Conservation (phyloP, 257 asterid species). For the Primulina eburnea region DNA sequence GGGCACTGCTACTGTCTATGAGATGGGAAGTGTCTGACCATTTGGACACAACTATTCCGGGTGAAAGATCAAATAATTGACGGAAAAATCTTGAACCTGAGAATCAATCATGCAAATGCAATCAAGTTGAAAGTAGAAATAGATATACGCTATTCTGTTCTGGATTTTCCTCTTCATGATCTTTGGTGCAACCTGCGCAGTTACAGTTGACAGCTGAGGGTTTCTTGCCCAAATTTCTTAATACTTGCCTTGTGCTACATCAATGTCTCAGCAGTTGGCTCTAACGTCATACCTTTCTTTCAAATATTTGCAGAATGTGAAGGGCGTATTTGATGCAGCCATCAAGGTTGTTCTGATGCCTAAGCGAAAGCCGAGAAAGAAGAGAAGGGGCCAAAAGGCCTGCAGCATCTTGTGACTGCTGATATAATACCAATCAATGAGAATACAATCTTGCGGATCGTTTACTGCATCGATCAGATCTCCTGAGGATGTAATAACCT, state of each 20-base stretch:
- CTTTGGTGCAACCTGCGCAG: neutral
- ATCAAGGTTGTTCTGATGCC: conserved; percentile 73
- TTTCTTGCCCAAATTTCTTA: neutral
- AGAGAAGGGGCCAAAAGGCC: conserved; percentile 68
- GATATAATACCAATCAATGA: neutral
- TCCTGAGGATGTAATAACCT: neutral
- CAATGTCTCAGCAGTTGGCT: neutral
- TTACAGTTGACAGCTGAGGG: neutral
- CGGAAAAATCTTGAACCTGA: neutral
- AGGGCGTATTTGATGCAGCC: conserved; percentile 77
- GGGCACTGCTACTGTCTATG: neutral
- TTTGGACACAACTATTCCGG: neutral
- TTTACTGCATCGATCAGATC: neutral
- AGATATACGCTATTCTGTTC: no score
- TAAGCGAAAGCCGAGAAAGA: conserved; percentile 47
- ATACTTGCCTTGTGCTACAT: neutral
- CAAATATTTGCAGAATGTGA: conserved; percentile 54
- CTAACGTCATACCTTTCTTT: neutral
- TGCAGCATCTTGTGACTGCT: conserved; percentile 38
- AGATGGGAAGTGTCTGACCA: neutral
- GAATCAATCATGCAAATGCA: neutral
- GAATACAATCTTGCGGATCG: neutral
- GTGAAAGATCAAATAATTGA: neutral
- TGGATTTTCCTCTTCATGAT: neutral
- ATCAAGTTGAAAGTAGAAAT: neutral